Base-by-base conservation (phyloP, 176 grass and related monocot genomes). In the Elaeis guineensis region DNA sequence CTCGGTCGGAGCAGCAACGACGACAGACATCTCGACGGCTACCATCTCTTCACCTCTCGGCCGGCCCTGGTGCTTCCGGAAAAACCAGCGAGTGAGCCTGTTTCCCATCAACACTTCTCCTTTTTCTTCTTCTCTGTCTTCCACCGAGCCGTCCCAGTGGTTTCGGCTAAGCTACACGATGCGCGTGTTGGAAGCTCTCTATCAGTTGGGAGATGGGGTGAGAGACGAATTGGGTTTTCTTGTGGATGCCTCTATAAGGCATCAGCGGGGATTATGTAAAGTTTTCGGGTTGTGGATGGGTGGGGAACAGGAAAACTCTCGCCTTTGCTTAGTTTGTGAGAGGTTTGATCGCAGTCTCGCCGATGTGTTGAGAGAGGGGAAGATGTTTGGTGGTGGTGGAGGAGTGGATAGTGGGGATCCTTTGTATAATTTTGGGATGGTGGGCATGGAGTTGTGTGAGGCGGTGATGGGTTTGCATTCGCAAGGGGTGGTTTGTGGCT, bases 261-360 rank as follows among this genome's bases (percentile, higher is more conserved):
- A 70, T 50, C 54, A 61, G 11, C 72, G 66, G 29, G 58, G 56
- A 52, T 58, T 85, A 57, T 89, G 83, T 61, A 86, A 75, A 75
- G 59, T 87, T 67, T 91, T 89, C 57, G 87, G 87, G 0, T 55
- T 83, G 20, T 97, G 87, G 93, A 79, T 89, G 73, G 68, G 66
- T 19, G 8, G 65, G 0, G 69, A 78, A 16, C 29, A 50, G 25
- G 73, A 77, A 56, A 63, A 55, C 57, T 28, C 70, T n/a, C 69
- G 57, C 20, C 73, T 92, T 73, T 98, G 82, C 84, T 55, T 98
- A 66, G 64, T 91, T 72, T 89, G 72, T 12, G 87, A 98, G 49
- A 62, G 55, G 51, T 81, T 85, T 61, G 64, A 52, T 8, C 17
- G 15, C 2, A 57, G 20, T 16, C 4, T 78, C 64, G 57, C 44